These are phyloP conservation scores for Rhizopogon roseolus DNA, from an alignment of 768 basidiomycete genomes.

Conservation along the genomic window DNA sequence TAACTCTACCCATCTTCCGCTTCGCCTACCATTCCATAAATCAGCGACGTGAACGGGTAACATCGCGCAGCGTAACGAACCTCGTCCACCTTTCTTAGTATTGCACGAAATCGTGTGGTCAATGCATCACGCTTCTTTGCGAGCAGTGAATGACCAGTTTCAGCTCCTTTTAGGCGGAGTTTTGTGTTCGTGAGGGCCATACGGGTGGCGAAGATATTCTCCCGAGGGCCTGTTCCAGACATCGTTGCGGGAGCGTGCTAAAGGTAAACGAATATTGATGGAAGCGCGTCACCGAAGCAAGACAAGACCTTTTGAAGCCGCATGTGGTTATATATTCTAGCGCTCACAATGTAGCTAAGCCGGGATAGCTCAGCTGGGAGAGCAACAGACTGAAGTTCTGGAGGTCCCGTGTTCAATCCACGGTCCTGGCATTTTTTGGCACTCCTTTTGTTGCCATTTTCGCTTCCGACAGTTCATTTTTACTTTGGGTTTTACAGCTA, in stretches of 20 bases:
- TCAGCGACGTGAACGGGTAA: conserved; percentile 11
- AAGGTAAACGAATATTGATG: background rate
- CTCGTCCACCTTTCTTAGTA: conserved; percentile 96
- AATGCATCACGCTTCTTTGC: conserved; percentile 98
- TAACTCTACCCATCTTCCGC: conserved; percentile 97
- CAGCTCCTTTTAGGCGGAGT: conserved; percentile 82
- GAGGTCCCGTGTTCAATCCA: conserved; percentile 80
- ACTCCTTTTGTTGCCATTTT: background rate
- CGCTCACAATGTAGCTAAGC: conserved; percentile 14
- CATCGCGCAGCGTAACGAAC: conserved; percentile 37
- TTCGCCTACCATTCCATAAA: conserved; percentile 65
- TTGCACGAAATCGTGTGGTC: conserved; percentile 90
- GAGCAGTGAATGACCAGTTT: conserved; percentile 91
- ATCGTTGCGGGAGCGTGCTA: conserved; percentile 36
- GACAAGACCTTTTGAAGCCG: no score
- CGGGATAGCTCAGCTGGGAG: conserved; percentile 74
- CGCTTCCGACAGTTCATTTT: no score
- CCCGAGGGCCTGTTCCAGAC: conserved; percentile 88
- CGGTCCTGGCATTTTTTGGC: conserved; percentile 55
- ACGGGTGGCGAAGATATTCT: conserved; percentile 94
- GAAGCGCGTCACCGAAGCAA: no score
- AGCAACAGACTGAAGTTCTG: conserved; percentile 69
- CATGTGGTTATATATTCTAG: background rate
- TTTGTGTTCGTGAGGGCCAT: conserved; percentile 97
- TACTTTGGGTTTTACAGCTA: no score